Conservation (phyloP, 176 grass and related monocot genomes). For the Typha latifolia region DNA sequence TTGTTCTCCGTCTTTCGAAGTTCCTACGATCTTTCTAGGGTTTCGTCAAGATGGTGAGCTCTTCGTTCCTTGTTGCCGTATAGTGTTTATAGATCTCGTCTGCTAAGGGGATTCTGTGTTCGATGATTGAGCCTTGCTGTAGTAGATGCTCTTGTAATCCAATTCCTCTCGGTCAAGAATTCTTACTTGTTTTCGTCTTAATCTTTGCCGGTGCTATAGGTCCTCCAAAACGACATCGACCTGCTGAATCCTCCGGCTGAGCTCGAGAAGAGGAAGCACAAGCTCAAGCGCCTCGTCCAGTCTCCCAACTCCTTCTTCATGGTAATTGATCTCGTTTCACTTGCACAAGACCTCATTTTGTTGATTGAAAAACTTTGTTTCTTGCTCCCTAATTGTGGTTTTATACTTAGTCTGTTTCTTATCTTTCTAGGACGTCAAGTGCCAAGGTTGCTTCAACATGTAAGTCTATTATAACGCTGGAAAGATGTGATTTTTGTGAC, state of each 20-base stretch:
- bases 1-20: neutral
- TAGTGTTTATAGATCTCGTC: neutral
- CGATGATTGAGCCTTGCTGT: no score
- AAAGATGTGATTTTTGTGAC: no score
- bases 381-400: no score
- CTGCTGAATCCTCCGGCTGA: neutral
- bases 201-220: neutral
- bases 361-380: no score
- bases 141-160: no score
- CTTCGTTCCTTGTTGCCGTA: neutral
- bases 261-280: neutral
- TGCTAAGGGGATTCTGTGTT: neutral
- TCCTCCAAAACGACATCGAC: neutral
- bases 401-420: neutral
- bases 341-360: no score
- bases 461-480: neutral
- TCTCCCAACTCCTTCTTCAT: slow-evolving; percentile 1
- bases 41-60: neutral
- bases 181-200: neutral
- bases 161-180: neutral
- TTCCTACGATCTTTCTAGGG: neutral
- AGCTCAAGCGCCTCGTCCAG: slow-evolving; percentile 1
- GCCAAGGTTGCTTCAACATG: slow-evolving; percentile 3
- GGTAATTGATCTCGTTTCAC: neutral
- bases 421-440: neutral